Base-by-base conservation (phyloP, 164 flowering plant species). In the Piper longum region DNA sequence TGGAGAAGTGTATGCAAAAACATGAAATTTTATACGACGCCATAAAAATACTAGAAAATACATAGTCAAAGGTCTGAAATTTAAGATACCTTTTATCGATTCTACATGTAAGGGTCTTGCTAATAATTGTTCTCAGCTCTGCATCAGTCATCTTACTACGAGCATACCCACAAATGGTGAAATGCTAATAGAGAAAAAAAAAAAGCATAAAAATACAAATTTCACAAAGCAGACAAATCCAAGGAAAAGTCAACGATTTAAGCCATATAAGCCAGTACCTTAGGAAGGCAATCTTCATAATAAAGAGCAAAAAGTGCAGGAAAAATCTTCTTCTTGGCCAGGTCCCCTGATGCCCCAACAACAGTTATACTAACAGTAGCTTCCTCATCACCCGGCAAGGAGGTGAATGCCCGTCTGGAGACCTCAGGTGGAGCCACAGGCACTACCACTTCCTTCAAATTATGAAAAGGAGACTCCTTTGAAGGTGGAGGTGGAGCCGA, bases 301-400 rank as follows among this genome's bases (percentile, higher is more conserved):
- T 75, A 87, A 61, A 91, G 90, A 4, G 95, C 98, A 62, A 91
- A 91, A 68, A 88, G 90, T 16, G 96, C 98, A 58, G 98, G 98
- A 71, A 88, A 88, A 59, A 88, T 91, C 80, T 91, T 91, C 85
- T 91, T 91, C 80, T 83, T 88, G 45, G 98, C 98, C 73, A 91
- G 91, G 75, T 91, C 98, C n/a, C 98, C 98, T 43, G 98, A 91
- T 5, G 98, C 98, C 57, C 98, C 98, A 72, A 91, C 93, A 43
- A 91, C 90, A 51, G 91, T 88, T 44, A 91, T 86, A 67, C 91
- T 88, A 64, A 88, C 85, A 71, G 83, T 76, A 42, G 86, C 70
- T 62, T 81, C 82, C 54, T 62, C 65, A 36, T 66, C 58, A 1
- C 65, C 72, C 6, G 40, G 13, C 66, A 73, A 76, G 63, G 69